phyloP scores from a whole-genome alignment of 176 grass and related monocot species.

The Musa acuminata region DNA sequence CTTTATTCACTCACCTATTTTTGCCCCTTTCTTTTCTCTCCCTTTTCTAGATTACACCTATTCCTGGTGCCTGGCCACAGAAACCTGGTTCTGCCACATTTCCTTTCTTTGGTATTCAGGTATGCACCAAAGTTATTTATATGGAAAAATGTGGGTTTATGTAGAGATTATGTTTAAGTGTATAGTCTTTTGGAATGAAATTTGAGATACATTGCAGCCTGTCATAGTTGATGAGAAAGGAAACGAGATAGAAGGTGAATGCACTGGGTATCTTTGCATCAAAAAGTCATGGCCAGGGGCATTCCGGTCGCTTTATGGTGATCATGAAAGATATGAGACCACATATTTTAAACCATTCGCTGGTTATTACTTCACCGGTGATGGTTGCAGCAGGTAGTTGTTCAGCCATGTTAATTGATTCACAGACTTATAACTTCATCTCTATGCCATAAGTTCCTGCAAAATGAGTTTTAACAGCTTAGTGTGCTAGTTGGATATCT shows the following conservation, averaged over 20 bases:
- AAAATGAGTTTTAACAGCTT: not conserved
- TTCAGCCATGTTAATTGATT: not conserved
- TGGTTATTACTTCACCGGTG: conserved; percentile 92
- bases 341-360: conserved; percentile 95
- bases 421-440: not conserved
- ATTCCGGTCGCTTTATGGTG: conserved; percentile 78
- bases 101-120: conserved; percentile 94
- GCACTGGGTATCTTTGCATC: conserved; percentile 94
- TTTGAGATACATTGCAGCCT: conserved; percentile 36
- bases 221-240: conserved; percentile 93
- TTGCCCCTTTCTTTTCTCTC: not conserved
- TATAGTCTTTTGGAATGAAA: not conserved
- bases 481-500: too few species aligned
- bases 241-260: conserved; percentile 65
- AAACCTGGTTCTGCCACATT: conserved; percentile 91
- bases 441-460: not conserved
- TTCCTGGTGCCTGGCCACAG: conserved; percentile 87
- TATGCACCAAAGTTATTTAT: conserved; percentile 22
- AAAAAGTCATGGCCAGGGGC: conserved; percentile 89
- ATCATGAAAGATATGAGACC: conserved; percentile 91
- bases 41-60: conserved; percentile 57
- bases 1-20: not conserved
- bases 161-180: not conserved
- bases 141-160: not conserved
- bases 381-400: conserved; percentile 78